Evolutionary conservation across 306 rosid species (phyloP).

Genomic region (Sindora glabra): DNA sequence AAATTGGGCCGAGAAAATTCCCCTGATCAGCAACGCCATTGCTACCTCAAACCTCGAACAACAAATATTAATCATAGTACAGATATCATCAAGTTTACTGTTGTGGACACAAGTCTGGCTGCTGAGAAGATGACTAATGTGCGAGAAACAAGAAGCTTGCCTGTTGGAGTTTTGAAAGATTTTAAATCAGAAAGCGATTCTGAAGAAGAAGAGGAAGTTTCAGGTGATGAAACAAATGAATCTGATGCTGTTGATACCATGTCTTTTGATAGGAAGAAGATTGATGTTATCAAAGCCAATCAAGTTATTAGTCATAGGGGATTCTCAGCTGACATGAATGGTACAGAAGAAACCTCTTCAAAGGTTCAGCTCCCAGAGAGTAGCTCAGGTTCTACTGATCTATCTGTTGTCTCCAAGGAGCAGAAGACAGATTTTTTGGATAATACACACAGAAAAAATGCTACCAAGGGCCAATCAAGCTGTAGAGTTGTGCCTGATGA

Average conservation of each 20-base stretch:
- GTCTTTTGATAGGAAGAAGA: slow-evolving; percentile 29
- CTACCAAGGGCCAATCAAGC: slow-evolving; percentile 25
- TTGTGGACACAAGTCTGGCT: slow-evolving; percentile 77
- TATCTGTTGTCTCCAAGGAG: slow-evolving; percentile 19
- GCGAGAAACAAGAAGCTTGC: slow-evolving; percentile 67
- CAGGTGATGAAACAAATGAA: slow-evolving; percentile 35
- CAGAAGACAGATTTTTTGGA: slow-evolving; percentile 12
- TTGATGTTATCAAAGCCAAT: slow-evolving; percentile 15
- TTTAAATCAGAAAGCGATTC: slow-evolving; percentile 32
- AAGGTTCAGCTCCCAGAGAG: slow-evolving; percentile 28
- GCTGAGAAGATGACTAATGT: slow-evolving; percentile 32
- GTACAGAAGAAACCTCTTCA: slow-evolving; percentile 25
- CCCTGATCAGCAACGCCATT: slow-evolving; percentile 55
- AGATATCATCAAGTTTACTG: slow-evolving; percentile 62
- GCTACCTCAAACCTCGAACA: slow-evolving; percentile 80
- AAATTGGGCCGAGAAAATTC: slow-evolving; percentile 39
- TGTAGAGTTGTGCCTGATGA: slow-evolving; percentile 18
- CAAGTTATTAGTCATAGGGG: slow-evolving; percentile 13
- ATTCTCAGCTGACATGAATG: slow-evolving; percentile 18
- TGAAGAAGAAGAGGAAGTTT: slow-evolving; percentile 28
- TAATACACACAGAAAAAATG: slow-evolving; percentile 18
- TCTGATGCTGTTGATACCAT: slow-evolving; percentile 31
- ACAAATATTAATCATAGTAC: slow-evolving; percentile 31
- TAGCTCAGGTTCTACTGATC: slow-evolving; percentile 12
- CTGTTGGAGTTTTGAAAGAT: slow-evolving; percentile 31